These are phyloP conservation scores for Corchorus capsularis DNA, from an alignment of 345 rosid genomes.

Conservation along the genomic window DNA sequence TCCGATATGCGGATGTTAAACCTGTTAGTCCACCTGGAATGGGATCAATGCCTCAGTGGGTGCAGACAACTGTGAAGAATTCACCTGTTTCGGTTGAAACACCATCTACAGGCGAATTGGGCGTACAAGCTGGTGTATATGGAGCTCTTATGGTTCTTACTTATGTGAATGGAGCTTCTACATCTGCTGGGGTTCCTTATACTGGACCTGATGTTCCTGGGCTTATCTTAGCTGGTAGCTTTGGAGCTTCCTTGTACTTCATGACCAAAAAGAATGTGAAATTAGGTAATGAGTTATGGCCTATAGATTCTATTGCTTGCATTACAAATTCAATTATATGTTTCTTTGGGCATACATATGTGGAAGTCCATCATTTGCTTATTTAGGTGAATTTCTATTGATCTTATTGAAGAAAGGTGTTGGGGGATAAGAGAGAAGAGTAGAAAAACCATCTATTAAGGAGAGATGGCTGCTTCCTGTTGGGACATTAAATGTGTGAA, in stretches of 20 bases:
- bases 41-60: slow-evolving; percentile 73
- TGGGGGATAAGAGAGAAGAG: slow-evolving; percentile 3
- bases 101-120: slow-evolving; percentile 72
- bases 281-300: slow-evolving; percentile 55
- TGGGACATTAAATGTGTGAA: not conserved
- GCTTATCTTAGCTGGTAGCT: slow-evolving; percentile 70
- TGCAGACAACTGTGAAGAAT: slow-evolving; percentile 60
- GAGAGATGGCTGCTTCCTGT: not conserved
- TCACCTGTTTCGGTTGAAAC: slow-evolving; percentile 61
- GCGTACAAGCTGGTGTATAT: slow-evolving; percentile 87
- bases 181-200: slow-evolving; percentile 46
- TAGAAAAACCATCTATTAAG: not conserved
- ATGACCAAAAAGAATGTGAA: slow-evolving; percentile 80
- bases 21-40: slow-evolving; percentile 46
- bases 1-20: slow-evolving; percentile 94
- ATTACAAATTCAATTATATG: not conserved
- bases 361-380: slow-evolving; percentile 1
- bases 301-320: slow-evolving; percentile 6
- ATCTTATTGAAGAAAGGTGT: not conserved
- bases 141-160: slow-evolving; percentile 87
- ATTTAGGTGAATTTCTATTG: not conserved
- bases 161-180: slow-evolving; percentile 72
- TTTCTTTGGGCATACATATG: not conserved
- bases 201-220: slow-evolving; percentile 89
- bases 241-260: slow-evolving; percentile 93